Percentiles rank a stretch among this genome's conserved stretches.
Conservation (phyloP, 2,329 filamentous ascomycete species). For the Apiospora malaysiana region DNA sequence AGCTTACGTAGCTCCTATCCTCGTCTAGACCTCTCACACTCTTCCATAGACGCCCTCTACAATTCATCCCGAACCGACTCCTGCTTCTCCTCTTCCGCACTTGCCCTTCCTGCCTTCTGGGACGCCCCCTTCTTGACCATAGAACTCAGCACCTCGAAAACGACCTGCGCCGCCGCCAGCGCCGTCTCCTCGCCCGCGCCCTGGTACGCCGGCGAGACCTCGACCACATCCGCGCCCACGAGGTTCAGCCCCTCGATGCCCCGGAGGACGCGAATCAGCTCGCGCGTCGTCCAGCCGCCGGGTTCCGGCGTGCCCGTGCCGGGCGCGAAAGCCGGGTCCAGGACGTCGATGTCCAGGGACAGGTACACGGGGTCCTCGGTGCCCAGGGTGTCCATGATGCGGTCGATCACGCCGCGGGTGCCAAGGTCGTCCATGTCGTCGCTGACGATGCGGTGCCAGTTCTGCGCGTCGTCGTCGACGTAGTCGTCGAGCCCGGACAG, state of each 20-base stretch:
- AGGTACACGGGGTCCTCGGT: slow-evolving; percentile 81
- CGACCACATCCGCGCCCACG: slow-evolving; percentile 88
- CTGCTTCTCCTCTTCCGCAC: not conserved
- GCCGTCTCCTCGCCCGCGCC: slow-evolving; percentile 80
- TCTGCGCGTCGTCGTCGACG: slow-evolving; percentile 74
- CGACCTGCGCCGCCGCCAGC: slow-evolving; percentile 82
- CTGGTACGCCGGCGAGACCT: slow-evolving; percentile 87
- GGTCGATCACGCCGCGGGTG: slow-evolving; percentile 69
- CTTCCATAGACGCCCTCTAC: slow-evolving; percentile 20
- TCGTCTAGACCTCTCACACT: not conserved
- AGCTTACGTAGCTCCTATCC: too few relatives aligned
- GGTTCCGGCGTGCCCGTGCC: slow-evolving; percentile 90
- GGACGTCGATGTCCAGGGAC: slow-evolving; percentile 77
- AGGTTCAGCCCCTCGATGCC: slow-evolving; percentile 84
- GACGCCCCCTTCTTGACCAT: slow-evolving; percentile 64
- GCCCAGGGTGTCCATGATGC: slow-evolving; percentile 75
- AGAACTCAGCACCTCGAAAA: slow-evolving; percentile 82
- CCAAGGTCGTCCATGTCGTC: slow-evolving; percentile 90
- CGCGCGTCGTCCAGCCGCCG: slow-evolving; percentile 88
- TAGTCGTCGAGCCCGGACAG: slow-evolving; percentile 74
- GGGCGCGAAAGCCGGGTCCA: slow-evolving; percentile 71
- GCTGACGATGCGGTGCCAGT: slow-evolving; percentile 79
- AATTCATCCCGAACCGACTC: slow-evolving; percentile 28
- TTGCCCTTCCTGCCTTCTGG: not conserved
- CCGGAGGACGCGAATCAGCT: slow-evolving; percentile 82